phyloP scores from a whole-genome alignment of 805 yeast species.

The Teunomyces kruisii region DNA sequence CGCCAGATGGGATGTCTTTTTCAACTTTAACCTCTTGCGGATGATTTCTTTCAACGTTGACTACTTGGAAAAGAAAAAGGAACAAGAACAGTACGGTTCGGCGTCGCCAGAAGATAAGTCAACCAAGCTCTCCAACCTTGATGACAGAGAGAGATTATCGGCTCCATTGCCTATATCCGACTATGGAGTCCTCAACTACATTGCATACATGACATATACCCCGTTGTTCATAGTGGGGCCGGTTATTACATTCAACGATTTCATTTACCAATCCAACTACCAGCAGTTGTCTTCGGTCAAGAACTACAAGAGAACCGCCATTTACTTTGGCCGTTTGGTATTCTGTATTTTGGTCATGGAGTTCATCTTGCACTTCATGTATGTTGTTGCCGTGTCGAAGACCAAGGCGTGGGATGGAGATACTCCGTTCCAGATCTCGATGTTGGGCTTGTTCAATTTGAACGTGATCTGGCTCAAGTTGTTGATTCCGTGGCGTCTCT shows the following conservation, averaged over 20 bases:
- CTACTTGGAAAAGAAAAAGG: slow-evolving; percentile 46
- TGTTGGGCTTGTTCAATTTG: slow-evolving; percentile 89
- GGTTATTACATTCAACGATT: slow-evolving; percentile 88
- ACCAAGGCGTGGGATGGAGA: slow-evolving; percentile 87
- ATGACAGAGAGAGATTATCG: slow-evolving; percentile 64
- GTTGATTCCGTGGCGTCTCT: slow-evolving; percentile 93
- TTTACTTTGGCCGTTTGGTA: slow-evolving; percentile 66
- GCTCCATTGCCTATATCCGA: slow-evolving; percentile 61
- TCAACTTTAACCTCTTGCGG: slow-evolving; percentile 83
- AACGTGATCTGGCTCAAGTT: slow-evolving; percentile 92
- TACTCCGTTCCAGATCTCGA: slow-evolving; percentile 88
- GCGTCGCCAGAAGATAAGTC: neutral
- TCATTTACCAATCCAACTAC: slow-evolving; percentile 65
- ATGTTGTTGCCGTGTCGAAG: slow-evolving; percentile 91
- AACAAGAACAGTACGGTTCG: neutral
- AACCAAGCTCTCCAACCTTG: slow-evolving; percentile 20
- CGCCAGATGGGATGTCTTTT: slow-evolving; percentile 93
- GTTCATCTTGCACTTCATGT: slow-evolving; percentile 77
- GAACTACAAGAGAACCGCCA: slow-evolving; percentile 47
- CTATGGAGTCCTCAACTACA: slow-evolving; percentile 63
- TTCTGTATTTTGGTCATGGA: slow-evolving; percentile 88
- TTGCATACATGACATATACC: slow-evolving; percentile 77
- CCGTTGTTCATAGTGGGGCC: slow-evolving; percentile 97
- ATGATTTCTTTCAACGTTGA: slow-evolving; percentile 84
- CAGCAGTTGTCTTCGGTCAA: slow-evolving; percentile 56